phyloP scores from a whole-genome alignment of 805 yeast species.

The Candida peoriensis region DNA sequence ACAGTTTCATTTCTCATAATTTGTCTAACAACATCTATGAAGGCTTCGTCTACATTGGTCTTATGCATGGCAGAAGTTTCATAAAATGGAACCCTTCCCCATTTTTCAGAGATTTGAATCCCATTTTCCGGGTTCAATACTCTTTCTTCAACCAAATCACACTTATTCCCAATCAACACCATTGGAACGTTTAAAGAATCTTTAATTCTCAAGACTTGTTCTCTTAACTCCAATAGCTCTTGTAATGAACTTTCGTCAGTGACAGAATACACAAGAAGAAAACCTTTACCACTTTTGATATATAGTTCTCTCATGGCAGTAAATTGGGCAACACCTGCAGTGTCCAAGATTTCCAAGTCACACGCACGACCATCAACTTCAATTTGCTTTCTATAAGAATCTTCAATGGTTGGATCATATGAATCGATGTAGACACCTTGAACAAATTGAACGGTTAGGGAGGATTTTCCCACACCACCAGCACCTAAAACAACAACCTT shows the following conservation, averaged over 20 bases:
- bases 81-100: slow-evolving; percentile 87
- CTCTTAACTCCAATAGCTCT: slow-evolving; percentile 73
- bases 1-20: slow-evolving; percentile 66
- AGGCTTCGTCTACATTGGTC: slow-evolving; percentile 87
- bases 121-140: slow-evolving; percentile 80
- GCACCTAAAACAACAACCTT: slow-evolving; percentile 91
- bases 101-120: slow-evolving; percentile 70
- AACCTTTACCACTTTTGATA: slow-evolving; percentile 87
- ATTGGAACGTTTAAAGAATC: slow-evolving; percentile 75
- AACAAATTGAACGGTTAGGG: slow-evolving; percentile 86
- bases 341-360: slow-evolving; percentile 82
- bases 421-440: slow-evolving; percentile 86
- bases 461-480: slow-evolving; percentile 96
- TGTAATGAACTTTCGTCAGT: slow-evolving; percentile 71
- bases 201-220: slow-evolving; percentile 80
- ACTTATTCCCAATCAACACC: slow-evolving; percentile 88
- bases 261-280: slow-evolving; percentile 79
- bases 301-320: slow-evolving; percentile 92
- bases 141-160: slow-evolving; percentile 74
- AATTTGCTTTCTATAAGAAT: slow-evolving; percentile 84
- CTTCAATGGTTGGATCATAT: slow-evolving; percentile 97
- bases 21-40: slow-evolving; percentile 82
- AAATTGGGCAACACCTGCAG: slow-evolving; percentile 93
- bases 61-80: slow-evolving; percentile 91
- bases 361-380: slow-evolving; percentile 86